Conservation (phyloP, 2,329 filamentous ascomycete genomes). For the Monilinia laxa region DNA sequence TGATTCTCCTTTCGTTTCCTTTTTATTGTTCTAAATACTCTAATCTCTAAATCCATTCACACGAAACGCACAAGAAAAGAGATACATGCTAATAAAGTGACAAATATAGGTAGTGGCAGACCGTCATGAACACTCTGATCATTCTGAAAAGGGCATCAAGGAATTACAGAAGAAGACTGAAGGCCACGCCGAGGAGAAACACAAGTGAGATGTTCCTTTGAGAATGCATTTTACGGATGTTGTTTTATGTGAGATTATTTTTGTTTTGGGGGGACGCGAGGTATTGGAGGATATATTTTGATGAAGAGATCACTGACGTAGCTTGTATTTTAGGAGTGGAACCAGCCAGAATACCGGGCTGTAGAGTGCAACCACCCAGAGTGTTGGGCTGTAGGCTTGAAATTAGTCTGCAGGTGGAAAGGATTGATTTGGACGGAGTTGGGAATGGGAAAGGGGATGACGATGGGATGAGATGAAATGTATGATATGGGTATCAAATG, state of each 20-base stretch:
- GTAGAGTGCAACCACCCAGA: conserved; percentile 10
- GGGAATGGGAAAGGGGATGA: not conserved
- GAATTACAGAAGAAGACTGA: conserved; percentile 58
- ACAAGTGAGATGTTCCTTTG: conserved; percentile 34
- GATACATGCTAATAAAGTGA: not conserved
- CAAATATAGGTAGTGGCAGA: conserved; percentile 33
- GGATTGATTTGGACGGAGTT: too few species aligned
- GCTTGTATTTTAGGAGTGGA: conserved; percentile 29
- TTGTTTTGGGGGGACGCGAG: not conserved
- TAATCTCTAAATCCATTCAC: not conserved
- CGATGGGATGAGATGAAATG: not conserved
- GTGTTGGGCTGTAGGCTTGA: not conserved
- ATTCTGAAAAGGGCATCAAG: conserved; percentile 46
- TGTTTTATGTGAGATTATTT: conserved; percentile 16
- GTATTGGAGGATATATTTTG: not conserved
- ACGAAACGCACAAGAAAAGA: not conserved
- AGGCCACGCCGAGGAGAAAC: conserved; percentile 34
- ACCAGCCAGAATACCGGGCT: conserved; percentile 36
- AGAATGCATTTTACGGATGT: not conserved
- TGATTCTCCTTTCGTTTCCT: not conserved
- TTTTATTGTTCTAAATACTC: not conserved
- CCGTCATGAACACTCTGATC: conserved; percentile 25
- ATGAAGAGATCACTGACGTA: conserved; percentile 19
- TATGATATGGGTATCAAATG: conserved; percentile 4
- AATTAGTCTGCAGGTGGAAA: not conserved